Base-by-base conservation (phyloP, 164 flowering plant genomes). In the grape (Vitis vinifera) region DNA sequence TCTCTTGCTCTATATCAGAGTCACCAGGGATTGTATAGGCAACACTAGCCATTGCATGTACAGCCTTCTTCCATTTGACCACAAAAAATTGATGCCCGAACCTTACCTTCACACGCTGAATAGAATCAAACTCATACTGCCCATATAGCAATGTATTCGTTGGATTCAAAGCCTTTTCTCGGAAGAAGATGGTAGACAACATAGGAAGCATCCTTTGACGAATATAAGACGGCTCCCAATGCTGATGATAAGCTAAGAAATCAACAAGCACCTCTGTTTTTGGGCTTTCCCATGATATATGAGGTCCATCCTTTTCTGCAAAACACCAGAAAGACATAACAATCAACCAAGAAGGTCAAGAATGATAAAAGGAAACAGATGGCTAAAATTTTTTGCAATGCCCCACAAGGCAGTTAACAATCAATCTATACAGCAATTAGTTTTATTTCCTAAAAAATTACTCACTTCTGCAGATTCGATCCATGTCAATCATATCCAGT, bases 61-160 rank as follows among this genome's bases (percentile, higher is more conserved):
- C 66, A 64, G 80, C 78, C 76, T 81, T 90, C 85, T 81, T 93
- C 98, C 99, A 96, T 60, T 82, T 93, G 69, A 93, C 85, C 73
- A 89, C 87, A 79, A 79, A 92, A 65, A 73, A 81, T 56, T 73
- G 83, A 70, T 88, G 87, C 6, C 97, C 97, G 68, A 70, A 80
- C 83, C 89, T 86, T 53, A 79, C 69, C 78, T 93, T 96, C 74
- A 83, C 78, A 15, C 97, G 84, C 68, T 83, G 87, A 79, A 93
- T 82, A 8, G 89, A 87, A 68, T 89, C 78, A 81, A 95, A 93
- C 74, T 86, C 86, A 71, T 88, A 93, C 60, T 89, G 94, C 29
- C 81, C 97, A 77, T 73, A 66, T 51, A 95, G 73, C 75, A 83
- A 78, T 29, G 60, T 55, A 47, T 83, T 61, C 6, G 44, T 71